Conservation (phyloP, 345 rosid genomes). For the Theobroma cacao region DNA sequence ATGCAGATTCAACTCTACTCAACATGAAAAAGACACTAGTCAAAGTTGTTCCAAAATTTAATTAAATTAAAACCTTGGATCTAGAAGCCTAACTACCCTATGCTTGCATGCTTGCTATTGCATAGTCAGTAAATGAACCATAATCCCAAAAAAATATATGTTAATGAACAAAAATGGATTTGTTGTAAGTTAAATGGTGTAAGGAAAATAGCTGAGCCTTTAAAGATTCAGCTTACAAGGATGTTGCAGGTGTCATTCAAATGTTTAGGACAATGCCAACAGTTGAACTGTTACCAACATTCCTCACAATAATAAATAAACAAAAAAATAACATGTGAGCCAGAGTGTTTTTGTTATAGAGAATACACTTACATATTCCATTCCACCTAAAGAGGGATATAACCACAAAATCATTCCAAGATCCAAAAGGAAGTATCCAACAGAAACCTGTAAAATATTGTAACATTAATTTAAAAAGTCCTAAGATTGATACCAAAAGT, state of each 20-base stretch:
- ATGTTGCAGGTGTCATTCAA: not conserved
- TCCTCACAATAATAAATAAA: not conserved
- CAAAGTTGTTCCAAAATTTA: not conserved
- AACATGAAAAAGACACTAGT: not conserved
- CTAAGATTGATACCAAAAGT: not conserved
- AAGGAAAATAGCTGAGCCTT: not conserved
- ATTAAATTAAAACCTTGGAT: not conserved
- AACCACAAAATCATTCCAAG: conserved; percentile 78
- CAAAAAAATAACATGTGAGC: not conserved
- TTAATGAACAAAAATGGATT: too few species aligned
- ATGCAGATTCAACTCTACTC: conserved; percentile 43
- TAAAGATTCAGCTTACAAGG: not conserved
- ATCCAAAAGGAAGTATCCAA: conserved; percentile 83
- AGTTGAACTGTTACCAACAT: not conserved
- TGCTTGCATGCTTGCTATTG: not conserved
- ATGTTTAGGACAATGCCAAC: not conserved
- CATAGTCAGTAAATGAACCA: conserved; percentile 1
- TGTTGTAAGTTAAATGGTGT: not conserved
- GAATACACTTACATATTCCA: conserved; percentile 70
- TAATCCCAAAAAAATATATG: too few species aligned
- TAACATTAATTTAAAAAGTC: not conserved
- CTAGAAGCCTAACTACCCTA: not conserved
- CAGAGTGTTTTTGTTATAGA: not conserved
- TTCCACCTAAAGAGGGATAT: conserved; percentile 84
- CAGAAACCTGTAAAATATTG: conserved; percentile 59